phyloP scores from a whole-genome alignment of 2,329 filamentous ascomycete genomes.

The Ophiocordyceps sinensis region DNA sequence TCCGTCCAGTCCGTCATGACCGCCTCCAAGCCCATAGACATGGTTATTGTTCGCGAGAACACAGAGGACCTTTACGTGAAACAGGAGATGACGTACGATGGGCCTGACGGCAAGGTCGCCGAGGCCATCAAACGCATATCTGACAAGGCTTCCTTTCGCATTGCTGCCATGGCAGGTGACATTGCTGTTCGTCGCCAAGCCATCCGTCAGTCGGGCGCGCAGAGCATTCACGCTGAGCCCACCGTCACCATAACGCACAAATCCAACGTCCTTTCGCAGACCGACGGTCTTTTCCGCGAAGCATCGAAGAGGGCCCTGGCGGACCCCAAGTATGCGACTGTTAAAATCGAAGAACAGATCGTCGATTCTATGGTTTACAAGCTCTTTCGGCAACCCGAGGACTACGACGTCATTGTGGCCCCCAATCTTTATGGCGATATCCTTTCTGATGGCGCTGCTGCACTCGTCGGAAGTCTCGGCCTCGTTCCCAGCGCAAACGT shows the following conservation, averaged over 20 bases:
- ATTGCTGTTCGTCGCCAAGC: constrained; percentile 80
- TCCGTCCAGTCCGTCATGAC: constrained; percentile 69
- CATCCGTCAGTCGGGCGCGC: constrained; percentile 46
- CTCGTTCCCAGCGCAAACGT: constrained; percentile 94
- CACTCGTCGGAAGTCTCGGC: constrained; percentile 80
- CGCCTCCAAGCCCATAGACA: constrained; percentile 61
- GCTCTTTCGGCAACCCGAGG: constrained; percentile 87
- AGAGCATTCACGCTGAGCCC: constrained; percentile 50
- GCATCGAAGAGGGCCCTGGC: constrained; percentile 62
- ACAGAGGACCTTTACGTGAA: constrained; percentile 98
- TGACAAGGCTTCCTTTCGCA: constrained; percentile 69
- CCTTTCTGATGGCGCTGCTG: constrained; percentile 86
- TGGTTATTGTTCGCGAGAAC: constrained; percentile 98
- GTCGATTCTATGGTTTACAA: constrained; percentile 99
- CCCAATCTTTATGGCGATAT: constrained; percentile 98
- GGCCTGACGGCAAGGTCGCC: constrained; percentile 67
- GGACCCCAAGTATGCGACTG: constrained; percentile 42
- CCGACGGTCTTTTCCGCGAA: constrained; percentile 86
- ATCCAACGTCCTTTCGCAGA: constrained; percentile 91
- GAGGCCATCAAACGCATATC: constrained; percentile 98
- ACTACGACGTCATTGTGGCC: constrained; percentile 95
- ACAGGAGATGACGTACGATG: constrained; percentile 75
- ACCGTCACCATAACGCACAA: constrained; percentile 97
- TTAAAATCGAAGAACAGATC: constrained; percentile 87
- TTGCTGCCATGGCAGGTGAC: constrained; percentile 85